Evolutionary conservation across 202 grass and related monocot species (phyloP).

Genomic region (Hordeum pubiflorum): DNA sequence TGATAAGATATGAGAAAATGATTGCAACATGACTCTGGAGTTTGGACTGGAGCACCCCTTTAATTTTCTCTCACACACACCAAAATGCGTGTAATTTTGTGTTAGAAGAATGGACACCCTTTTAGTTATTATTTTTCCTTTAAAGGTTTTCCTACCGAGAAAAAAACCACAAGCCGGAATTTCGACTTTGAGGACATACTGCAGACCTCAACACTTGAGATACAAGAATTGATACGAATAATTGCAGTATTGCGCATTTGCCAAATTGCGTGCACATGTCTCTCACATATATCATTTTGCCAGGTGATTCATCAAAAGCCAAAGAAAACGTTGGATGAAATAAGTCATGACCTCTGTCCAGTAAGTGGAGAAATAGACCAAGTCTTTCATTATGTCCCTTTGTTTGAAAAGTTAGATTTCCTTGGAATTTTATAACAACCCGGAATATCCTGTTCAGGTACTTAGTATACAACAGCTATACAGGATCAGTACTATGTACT

Average conservation of each 20-base stretch:
- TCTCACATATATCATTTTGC: constrained; percentile 27
- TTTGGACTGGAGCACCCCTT: background rate
- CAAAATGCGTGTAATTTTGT: background rate
- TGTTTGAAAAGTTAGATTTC: constrained; percentile 8
- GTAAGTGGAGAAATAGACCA: constrained; percentile 39
- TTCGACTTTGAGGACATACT: background rate
- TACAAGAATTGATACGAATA: background rate
- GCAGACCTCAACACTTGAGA: background rate
- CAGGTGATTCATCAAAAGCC: constrained; percentile 99
- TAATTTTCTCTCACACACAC: background rate
- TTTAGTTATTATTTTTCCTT: background rate
- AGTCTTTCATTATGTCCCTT: constrained; percentile 1
- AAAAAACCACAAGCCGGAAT: background rate
- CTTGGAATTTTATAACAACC: constrained; percentile 30
- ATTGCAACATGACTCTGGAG: background rate
- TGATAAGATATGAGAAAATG: background rate
- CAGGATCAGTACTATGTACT: constrained; percentile 99
- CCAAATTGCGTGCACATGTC: constrained; percentile 13
- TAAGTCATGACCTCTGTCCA: constrained; percentile 98
- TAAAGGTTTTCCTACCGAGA: background rate
- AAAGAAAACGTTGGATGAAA: constrained; percentile 97
- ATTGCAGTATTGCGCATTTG: background rate
- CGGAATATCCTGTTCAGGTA: constrained; percentile 45
- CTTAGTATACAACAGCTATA: constrained; percentile 99
- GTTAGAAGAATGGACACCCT: background rate